These are phyloP conservation scores for Pyrenophora seminiperda DNA, from an alignment of 2,329 filamentous ascomycete species.

Conservation along the genomic window DNA sequence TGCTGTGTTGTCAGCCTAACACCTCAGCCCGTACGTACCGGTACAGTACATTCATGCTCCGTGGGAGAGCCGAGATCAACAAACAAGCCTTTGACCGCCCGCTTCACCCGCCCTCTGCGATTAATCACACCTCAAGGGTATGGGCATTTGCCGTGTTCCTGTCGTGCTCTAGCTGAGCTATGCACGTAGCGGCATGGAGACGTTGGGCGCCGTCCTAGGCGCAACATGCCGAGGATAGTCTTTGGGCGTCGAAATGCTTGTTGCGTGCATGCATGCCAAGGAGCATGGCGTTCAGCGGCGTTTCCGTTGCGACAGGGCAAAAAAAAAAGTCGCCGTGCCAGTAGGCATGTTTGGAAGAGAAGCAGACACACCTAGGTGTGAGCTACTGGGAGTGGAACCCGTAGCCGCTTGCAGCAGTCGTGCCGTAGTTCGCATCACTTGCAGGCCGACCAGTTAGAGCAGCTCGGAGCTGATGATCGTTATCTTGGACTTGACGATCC, in stretches of 20 bases:
- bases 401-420: background rate
- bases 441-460: background rate
- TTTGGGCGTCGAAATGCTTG: background rate
- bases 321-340: too few relatives aligned
- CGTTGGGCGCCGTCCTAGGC: constrained; percentile 5
- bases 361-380: background rate
- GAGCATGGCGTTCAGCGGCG: constrained; percentile 3
- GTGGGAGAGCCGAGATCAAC: constrained; percentile 29
- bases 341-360: too few relatives aligned
- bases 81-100: too few relatives aligned
- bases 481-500: background rate
- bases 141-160: too few relatives aligned
- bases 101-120: too few relatives aligned
- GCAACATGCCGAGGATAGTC: background rate
- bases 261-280: constrained; percentile 1
- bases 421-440: background rate
- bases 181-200: background rate
- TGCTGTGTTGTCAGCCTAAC: constrained; percentile 4
- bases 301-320: background rate
- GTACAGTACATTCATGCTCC: constrained; percentile 12
- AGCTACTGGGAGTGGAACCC: background rate
- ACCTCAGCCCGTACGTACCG: constrained; percentile 6
- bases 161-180: too few relatives aligned
- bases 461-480: constrained; percentile 2
- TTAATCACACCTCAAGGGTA: background rate